These are phyloP conservation scores for Ceratobasidium sp. DNA, from an alignment of 1,284 basidiomycete genomes.

Conservation along the genomic window DNA sequence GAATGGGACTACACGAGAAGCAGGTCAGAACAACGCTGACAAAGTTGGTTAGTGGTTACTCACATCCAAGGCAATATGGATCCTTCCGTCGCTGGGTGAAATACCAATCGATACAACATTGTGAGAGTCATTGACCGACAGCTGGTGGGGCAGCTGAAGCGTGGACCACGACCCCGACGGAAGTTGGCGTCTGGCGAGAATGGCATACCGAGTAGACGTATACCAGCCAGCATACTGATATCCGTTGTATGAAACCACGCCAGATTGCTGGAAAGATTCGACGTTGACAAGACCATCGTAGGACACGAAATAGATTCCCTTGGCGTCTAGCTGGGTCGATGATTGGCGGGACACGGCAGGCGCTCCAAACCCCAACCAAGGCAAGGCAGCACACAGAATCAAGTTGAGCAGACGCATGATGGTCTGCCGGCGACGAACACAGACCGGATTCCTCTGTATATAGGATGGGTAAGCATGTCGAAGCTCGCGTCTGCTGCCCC, in stretches of 20 bases:
- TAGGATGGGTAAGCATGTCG: neutral
- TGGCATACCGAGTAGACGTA: slow-evolving; percentile 37
- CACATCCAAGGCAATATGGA: slow-evolving; percentile 43
- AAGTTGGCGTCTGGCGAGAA: slow-evolving; percentile 38
- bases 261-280: slow-evolving; percentile 39
- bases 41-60: neutral
- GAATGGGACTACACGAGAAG: slow-evolving; percentile 15
- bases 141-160: slow-evolving; percentile 39
- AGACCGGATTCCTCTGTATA: neutral
- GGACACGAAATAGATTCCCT: slow-evolving; percentile 40
- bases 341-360: slow-evolving; percentile 29
- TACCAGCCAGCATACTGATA: slow-evolving; percentile 44
- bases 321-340: slow-evolving; percentile 31
- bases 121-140: slow-evolving; percentile 40
- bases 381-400: neutral
- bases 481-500: slow-evolving; percentile 7
- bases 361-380: slow-evolving; percentile 9
- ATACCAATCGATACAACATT: slow-evolving; percentile 42
- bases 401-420: slow-evolving; percentile 11
- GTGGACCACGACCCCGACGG: slow-evolving; percentile 39
- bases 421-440: neutral
- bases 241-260: slow-evolving; percentile 39
- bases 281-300: slow-evolving; percentile 42
- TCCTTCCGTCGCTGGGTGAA: slow-evolving; percentile 40
- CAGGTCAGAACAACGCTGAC: neutral